A percentile compares a stretch with the other conserved stretches of the same genome.
phyloP scores from a whole-genome alignment of 2,329 filamentous ascomycete genomes.

The Penicillium nordicum region DNA sequence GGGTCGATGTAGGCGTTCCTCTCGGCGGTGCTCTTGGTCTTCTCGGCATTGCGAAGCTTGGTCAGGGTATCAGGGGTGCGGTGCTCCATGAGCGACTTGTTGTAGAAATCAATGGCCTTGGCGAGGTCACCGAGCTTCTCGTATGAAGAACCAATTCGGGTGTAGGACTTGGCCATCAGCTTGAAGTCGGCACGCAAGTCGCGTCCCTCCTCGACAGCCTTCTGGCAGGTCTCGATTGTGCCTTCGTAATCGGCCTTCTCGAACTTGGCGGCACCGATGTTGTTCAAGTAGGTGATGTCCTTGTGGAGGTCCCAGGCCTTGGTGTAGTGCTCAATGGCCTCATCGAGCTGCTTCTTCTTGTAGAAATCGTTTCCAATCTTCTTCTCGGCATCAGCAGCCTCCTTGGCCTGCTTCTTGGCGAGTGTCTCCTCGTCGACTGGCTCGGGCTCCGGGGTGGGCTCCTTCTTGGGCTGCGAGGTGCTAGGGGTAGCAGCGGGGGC shows the following conservation, averaged over 20 bases:
- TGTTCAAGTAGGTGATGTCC: constrained; percentile 97
- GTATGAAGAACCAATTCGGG: constrained; percentile 88
- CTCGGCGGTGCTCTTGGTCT: constrained; percentile 72
- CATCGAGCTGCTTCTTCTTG: constrained; percentile 97
- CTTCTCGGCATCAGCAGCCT: constrained; percentile 91
- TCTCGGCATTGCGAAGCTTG: constrained; percentile 89
- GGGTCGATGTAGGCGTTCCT: constrained; percentile 83
- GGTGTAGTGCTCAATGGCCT: constrained; percentile 87
- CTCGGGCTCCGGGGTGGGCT: constrained; percentile 60
- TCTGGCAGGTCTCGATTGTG: constrained; percentile 79
- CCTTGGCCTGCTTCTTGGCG: constrained; percentile 86
- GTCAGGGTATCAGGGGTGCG: constrained; percentile 89
- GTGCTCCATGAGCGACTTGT: constrained; percentile 92
- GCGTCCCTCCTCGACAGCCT: constrained; percentile 86
- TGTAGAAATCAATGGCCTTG: constrained; percentile 82
- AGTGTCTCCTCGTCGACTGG: constrained; percentile 76
- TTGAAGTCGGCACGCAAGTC: constrained; percentile 94
- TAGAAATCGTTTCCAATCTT: constrained; percentile 89
- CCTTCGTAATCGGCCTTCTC: constrained; percentile 94
- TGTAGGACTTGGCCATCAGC: constrained; percentile 93
- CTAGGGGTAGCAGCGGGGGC: constrained; percentile 69
- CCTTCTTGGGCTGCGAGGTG: constrained; percentile 52
- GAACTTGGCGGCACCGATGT: constrained; percentile 87
- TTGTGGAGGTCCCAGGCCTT: constrained; percentile 94
- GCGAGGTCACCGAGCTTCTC: constrained; percentile 81